phyloP scores from a whole-genome alignment of 805 yeast species.

The Schwanniomyces yamadae region DNA sequence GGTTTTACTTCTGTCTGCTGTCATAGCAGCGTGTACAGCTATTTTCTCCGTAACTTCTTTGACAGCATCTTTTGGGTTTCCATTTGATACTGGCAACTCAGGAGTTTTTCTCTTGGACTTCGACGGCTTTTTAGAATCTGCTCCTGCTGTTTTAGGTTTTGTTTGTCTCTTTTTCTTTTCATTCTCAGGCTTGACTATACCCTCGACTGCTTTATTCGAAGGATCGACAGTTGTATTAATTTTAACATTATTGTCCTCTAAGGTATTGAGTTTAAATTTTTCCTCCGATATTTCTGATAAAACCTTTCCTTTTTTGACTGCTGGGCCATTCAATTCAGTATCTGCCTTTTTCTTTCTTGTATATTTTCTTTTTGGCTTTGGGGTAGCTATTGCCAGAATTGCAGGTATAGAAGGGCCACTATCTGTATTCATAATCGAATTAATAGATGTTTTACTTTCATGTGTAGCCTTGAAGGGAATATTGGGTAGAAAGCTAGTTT shows the following conservation, averaged over 20 bases:
- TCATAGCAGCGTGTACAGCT: constrained; percentile 15
- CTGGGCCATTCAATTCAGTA: constrained; percentile 4
- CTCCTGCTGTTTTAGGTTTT: constrained; percentile 11
- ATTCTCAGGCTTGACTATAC: background rate
- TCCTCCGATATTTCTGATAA: background rate
- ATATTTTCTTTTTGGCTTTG: constrained; percentile 4
- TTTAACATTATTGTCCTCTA: too few relatives aligned
- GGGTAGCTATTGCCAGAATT: constrained; percentile 1
- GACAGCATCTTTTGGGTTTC: background rate
- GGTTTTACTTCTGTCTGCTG: constrained; percentile 14
- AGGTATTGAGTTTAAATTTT: too few relatives aligned
- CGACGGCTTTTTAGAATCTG: constrained; percentile 9
- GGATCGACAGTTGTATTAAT: background rate
- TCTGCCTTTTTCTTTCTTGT: constrained; percentile 5
- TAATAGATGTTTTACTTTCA: constrained; percentile 38
- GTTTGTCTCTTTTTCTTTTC: constrained; percentile 9
- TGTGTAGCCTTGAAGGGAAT: constrained; percentile 2
- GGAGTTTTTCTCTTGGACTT: constrained; percentile 16
- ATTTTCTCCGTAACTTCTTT: constrained; percentile 11
- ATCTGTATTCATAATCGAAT: constrained; percentile 40
- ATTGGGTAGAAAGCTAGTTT: constrained; percentile 25
- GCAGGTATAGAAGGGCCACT: constrained; percentile 12
- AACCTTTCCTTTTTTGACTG: constrained; percentile 1
- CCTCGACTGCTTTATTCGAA: background rate
- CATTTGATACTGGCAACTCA: constrained; percentile 7